Percentiles rank a stretch among this genome's conserved stretches.
Evolutionary conservation across 1,139 yeast species (phyloP).

Genomic region (Candida neerlandica): DNA sequence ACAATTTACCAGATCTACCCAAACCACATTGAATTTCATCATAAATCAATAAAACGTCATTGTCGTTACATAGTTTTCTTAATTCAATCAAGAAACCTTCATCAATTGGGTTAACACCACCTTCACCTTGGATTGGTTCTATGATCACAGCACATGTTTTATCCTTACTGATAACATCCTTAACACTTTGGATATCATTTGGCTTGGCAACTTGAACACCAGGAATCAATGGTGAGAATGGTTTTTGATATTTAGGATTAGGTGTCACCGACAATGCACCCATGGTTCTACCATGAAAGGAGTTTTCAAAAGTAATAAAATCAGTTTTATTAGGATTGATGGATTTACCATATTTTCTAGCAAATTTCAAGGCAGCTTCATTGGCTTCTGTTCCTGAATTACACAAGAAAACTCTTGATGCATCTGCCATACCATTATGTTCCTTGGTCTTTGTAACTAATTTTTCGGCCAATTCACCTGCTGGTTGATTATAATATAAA

Average conservation of each 20-base stretch:
- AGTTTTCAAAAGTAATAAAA: slow-evolving; percentile 79
- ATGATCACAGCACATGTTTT: slow-evolving; percentile 90
- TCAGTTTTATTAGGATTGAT: slow-evolving; percentile 60
- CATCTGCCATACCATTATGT: slow-evolving; percentile 78
- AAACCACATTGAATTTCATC: slow-evolving; percentile 98
- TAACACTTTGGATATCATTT: slow-evolving; percentile 61
- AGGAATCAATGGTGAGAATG: slow-evolving; percentile 87
- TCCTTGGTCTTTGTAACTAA: slow-evolving; percentile 68
- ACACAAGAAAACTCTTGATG: slow-evolving; percentile 82
- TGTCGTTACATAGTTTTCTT: slow-evolving; percentile 66
- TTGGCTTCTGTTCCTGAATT: slow-evolving; percentile 97
- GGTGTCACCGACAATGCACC: slow-evolving; percentile 93
- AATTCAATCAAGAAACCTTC: slow-evolving; percentile 65
- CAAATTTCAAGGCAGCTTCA: slow-evolving; percentile 96
- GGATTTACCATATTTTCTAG: slow-evolving; percentile 81
- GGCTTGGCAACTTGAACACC: slow-evolving; percentile 72
- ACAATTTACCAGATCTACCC: slow-evolving; percentile 87
- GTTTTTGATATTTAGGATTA: slow-evolving; percentile 87
- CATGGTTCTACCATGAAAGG: slow-evolving; percentile 94
- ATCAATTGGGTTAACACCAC: slow-evolving; percentile 78
- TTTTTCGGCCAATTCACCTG: slow-evolving; percentile 75
- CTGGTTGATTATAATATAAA: slow-evolving; percentile 80
- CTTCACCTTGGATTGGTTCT: slow-evolving; percentile 98
- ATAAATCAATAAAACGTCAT: slow-evolving; percentile 77
- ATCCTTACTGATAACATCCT: slow-evolving; percentile 56